Evolutionary conservation across 1,284 basidiomycete genomes (phyloP).

Genomic region (Cystobasidium pallidum): DNA sequence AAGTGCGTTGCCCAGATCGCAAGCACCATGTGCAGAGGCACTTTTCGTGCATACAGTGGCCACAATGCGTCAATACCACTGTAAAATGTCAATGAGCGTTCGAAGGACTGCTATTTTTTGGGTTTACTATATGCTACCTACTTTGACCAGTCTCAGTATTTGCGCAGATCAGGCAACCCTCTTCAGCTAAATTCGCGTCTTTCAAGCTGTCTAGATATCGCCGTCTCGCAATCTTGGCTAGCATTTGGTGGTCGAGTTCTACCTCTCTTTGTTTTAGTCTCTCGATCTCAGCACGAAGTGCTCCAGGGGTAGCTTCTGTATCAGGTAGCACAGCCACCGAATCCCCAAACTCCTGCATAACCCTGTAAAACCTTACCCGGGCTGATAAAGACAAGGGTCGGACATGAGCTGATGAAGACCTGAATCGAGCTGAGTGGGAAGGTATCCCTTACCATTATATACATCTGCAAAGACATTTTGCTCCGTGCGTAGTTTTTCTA

Average conservation of each 20-base stretch:
- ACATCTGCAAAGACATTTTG: constrained; percentile 42
- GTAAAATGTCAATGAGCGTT: too few species aligned
- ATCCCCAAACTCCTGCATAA: constrained; percentile 46
- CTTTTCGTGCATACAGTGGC: constrained; percentile 37
- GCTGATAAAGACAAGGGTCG: constrained; percentile 2
- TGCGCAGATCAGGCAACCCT: constrained; percentile 47
- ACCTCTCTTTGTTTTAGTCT: constrained; percentile 37
- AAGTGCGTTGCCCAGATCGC: constrained; percentile 18
- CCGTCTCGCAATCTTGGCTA: constrained; percentile 24
- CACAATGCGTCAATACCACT: constrained; percentile 41
- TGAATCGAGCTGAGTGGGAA: neutral
- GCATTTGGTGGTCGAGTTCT: constrained; percentile 13
- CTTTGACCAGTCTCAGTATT: constrained; percentile 36
- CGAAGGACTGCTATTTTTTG: too few species aligned
- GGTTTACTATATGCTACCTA: neutral
- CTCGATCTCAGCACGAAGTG: constrained; percentile 46
- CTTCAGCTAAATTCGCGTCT: constrained; percentile 40
- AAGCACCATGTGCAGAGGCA: constrained; percentile 31
- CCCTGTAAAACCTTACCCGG: constrained; percentile 48
- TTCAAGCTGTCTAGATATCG: constrained; percentile 50
- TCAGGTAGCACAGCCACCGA: constrained; percentile 26
- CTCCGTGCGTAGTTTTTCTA: constrained; percentile 48
- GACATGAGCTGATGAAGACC: neutral
- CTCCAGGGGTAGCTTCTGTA: constrained; percentile 12
- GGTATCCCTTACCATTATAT: constrained; percentile 45